phyloP scores from a whole-genome alignment of 495 filamentous ascomycete species.

The Recurvomyces mirabilis region DNA sequence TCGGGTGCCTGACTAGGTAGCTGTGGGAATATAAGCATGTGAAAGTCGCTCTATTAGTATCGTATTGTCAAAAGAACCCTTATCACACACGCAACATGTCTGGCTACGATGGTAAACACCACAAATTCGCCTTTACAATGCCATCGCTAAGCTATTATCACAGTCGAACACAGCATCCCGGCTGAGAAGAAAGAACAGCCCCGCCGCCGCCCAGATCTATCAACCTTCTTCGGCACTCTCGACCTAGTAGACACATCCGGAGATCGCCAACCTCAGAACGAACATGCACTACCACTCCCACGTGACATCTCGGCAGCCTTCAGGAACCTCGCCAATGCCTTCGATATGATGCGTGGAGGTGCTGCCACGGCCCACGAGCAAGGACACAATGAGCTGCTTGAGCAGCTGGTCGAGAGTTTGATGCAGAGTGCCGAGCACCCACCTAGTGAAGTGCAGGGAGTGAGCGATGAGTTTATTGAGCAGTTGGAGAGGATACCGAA shows the following conservation, averaged over 20 bases:
- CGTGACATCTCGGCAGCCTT: slow-evolving; percentile 56
- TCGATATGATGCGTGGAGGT: slow-evolving; percentile 33
- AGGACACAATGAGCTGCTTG: slow-evolving; percentile 41
- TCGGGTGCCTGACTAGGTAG: too few relatives aligned
- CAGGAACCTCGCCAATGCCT: slow-evolving; percentile 50
- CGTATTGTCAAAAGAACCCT: too few relatives aligned
- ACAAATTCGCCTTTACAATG: slow-evolving; percentile 5
- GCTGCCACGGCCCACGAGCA: slow-evolving; percentile 9
- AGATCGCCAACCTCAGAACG: slow-evolving; percentile 39
- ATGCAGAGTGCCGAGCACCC: slow-evolving; percentile 53
- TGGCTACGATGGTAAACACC: slow-evolving; percentile 30
- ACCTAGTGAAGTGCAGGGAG: slow-evolving; percentile 58
- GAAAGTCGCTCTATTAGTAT: too few relatives aligned
- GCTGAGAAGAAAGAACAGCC: slow-evolving; percentile 27
- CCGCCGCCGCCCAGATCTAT: slow-evolving; percentile 69
- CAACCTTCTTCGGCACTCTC: slow-evolving; percentile 74
- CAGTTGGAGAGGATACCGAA: slow-evolving; percentile 70
- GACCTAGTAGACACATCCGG: slow-evolving; percentile 47
- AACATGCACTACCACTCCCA: slow-evolving; percentile 59
- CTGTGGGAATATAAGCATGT: too few relatives aligned
- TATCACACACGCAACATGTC: too few relatives aligned
- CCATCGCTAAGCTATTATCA: neutral
- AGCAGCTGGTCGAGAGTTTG: slow-evolving; percentile 50
- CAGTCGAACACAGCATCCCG: slow-evolving; percentile 77
- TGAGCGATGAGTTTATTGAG: slow-evolving; percentile 71